Conservation (phyloP, 2,329 filamentous ascomycete genomes). For the Penicillium sp. region DNA sequence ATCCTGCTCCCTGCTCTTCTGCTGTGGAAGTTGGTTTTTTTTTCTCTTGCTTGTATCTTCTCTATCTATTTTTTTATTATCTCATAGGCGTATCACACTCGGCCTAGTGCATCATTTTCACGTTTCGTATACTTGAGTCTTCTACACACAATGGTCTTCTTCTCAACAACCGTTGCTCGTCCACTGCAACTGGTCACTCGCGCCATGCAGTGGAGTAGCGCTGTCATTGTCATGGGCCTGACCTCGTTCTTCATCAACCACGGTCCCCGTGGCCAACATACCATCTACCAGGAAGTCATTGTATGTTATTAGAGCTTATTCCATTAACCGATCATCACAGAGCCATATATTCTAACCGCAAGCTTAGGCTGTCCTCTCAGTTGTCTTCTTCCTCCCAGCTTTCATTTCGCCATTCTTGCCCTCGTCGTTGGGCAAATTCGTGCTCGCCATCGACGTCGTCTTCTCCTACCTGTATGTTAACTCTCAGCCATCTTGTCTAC, state of each 20-base stretch:
- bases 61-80: not conserved
- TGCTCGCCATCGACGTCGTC: conserved; percentile 43
- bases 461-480: conserved; percentile 46
- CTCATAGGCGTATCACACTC: not conserved
- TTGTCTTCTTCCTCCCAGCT: conserved; percentile 45
- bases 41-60: not conserved
- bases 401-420: conserved; percentile 44
- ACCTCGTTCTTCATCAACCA: conserved; percentile 22
- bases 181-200: conserved; percentile 32
- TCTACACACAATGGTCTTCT: conserved; percentile 18
- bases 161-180: conserved; percentile 28
- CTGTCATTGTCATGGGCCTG: conserved; percentile 25
- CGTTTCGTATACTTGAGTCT: not conserved
- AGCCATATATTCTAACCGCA: conserved; percentile 1
- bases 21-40: not conserved
- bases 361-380: conserved; percentile 32
- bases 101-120: not conserved
- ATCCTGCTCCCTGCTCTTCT: not conserved
- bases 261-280: conserved; percentile 20
- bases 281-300: conserved; percentile 26
- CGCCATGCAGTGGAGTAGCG: conserved; percentile 22
- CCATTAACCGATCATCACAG: not conserved
- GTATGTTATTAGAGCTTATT: conserved; percentile 4
- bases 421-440: conserved; percentile 35
- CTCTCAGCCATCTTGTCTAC: not conserved